Evolutionary conservation across 1,284 basidiomycete genomes (phyloP).

Genomic region (Ustilago curta): DNA sequence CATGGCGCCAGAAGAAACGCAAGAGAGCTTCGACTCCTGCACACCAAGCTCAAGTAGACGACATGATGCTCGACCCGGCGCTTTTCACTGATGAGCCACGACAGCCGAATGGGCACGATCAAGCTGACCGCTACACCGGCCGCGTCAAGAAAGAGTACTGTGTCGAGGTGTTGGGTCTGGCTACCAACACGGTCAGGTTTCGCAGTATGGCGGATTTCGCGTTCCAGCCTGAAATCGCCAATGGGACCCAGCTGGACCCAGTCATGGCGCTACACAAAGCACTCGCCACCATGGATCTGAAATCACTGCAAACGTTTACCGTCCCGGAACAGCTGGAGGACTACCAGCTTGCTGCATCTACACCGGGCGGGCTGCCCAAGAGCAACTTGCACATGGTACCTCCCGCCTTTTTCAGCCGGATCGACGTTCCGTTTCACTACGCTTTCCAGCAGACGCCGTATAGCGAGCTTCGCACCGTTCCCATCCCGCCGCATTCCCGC

Average conservation of each 20-base stretch:
- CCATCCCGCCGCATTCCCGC: slow-evolving; percentile 4
- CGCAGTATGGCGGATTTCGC: slow-evolving; percentile 71
- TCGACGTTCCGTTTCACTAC: slow-evolving; percentile 59
- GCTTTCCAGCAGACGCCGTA: slow-evolving; percentile 53
- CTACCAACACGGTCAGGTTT: slow-evolving; percentile 86
- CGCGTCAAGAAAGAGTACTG: slow-evolving; percentile 75
- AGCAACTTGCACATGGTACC: slow-evolving; percentile 61
- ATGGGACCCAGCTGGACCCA: slow-evolving; percentile 17
- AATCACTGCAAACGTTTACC: slow-evolving; percentile 41
- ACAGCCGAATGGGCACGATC: neutral
- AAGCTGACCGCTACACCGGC: slow-evolving; percentile 22
- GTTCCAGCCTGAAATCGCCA: slow-evolving; percentile 49
- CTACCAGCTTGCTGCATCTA: slow-evolving; percentile 27
- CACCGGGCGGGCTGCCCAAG: neutral
- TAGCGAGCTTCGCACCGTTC: slow-evolving; percentile 45
- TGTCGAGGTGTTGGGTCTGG: slow-evolving; percentile 79
- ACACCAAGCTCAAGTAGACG: neutral
- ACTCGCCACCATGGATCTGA: slow-evolving; percentile 56
- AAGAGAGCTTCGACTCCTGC: slow-evolving; percentile 6
- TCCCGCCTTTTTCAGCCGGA: slow-evolving; percentile 61
- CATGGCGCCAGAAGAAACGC: slow-evolving; percentile 53
- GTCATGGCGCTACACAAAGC: slow-evolving; percentile 52
- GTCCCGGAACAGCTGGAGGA: slow-evolving; percentile 48
- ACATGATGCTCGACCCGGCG: slow-evolving; percentile 27
- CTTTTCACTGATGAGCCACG: slow-evolving; percentile 13